A percentile compares a stretch with the other conserved stretches of the same genome.
Conservation (phyloP, 495 filamentous ascomycete genomes). For the Clohesyomyces aquaticus region DNA sequence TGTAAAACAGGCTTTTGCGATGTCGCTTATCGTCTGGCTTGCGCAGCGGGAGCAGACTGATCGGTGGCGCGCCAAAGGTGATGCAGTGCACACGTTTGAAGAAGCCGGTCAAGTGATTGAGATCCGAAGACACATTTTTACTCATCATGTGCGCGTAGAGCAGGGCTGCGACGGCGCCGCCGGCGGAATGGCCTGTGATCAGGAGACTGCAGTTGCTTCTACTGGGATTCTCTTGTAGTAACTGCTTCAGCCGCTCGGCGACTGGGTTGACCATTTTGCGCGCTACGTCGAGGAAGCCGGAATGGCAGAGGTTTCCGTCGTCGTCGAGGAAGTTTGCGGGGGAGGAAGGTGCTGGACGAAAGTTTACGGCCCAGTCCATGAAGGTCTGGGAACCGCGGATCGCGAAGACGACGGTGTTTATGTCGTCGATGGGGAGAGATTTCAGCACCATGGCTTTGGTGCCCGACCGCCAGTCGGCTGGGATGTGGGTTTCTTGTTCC, state of each 20-base stretch:
- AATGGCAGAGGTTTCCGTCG: slow-evolving; percentile 72
- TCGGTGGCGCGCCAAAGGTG: slow-evolving; percentile 78
- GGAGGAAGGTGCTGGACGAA: slow-evolving; percentile 64
- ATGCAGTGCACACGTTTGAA: slow-evolving; percentile 81
- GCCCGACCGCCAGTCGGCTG: slow-evolving; percentile 69
- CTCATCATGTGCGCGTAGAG: slow-evolving; percentile 80
- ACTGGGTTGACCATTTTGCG: slow-evolving; percentile 74
- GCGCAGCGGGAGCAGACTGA: slow-evolving; percentile 68
- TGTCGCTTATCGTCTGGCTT: slow-evolving; percentile 55
- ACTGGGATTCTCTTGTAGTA: slow-evolving; percentile 71
- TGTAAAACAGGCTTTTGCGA: slow-evolving; percentile 69
- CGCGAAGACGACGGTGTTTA: slow-evolving; percentile 77
- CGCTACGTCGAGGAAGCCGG: slow-evolving; percentile 76
- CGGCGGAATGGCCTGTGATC: slow-evolving; percentile 82
- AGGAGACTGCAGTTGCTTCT: slow-evolving; percentile 68
- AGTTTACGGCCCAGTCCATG: slow-evolving; percentile 83
- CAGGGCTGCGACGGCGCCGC: slow-evolving; percentile 76
- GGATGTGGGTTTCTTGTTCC: slow-evolving; percentile 66
- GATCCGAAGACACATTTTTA: slow-evolving; percentile 60
- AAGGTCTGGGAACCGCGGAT: slow-evolving; percentile 78
- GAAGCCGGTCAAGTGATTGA: slow-evolving; percentile 64
- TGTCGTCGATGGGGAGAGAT: slow-evolving; percentile 71
- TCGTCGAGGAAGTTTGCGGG: slow-evolving; percentile 76
- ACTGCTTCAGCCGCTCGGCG: slow-evolving; percentile 64
- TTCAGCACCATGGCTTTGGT: slow-evolving; percentile 87